Conservation (phyloP, 495 filamentous ascomycete genomes). For the Alectoria sarmentosa region DNA sequence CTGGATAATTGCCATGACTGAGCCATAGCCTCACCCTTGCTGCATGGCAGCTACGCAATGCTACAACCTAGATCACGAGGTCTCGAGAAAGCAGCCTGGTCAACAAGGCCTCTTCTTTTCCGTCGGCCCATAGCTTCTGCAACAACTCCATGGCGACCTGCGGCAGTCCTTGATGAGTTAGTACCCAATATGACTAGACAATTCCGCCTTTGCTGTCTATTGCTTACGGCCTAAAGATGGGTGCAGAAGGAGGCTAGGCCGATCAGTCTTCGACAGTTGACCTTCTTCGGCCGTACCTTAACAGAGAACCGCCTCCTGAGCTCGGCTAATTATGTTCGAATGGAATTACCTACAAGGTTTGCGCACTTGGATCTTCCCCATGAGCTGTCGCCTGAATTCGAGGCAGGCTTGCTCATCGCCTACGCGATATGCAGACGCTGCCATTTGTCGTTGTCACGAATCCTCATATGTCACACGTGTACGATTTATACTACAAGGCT, state of each 20-base stretch:
- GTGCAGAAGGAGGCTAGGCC: constrained; percentile 76
- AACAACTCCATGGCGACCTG: constrained; percentile 68
- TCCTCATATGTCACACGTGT: constrained; percentile 83
- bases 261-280: constrained; percentile 85
- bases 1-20: not conserved
- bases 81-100: constrained; percentile 9
- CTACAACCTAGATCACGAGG: constrained; percentile 17
- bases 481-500: constrained; percentile 92
- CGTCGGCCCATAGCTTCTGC: constrained; percentile 12
- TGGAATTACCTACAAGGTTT: constrained; percentile 67
- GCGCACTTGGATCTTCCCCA: not conserved
- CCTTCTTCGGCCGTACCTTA: constrained; percentile 87
- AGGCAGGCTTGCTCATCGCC: constrained; percentile 74
- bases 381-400: not conserved
- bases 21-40: constrained; percentile 6
- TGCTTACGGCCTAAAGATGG: constrained; percentile 52
- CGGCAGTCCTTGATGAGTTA: constrained; percentile 82
- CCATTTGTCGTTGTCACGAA: constrained; percentile 98
- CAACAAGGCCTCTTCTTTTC: not conserved
- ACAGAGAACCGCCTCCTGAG: constrained; percentile 84
- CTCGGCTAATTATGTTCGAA: constrained; percentile 95
- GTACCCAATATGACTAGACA: constrained; percentile 19
- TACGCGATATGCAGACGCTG: constrained; percentile 94
- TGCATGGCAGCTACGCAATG: constrained; percentile 26
- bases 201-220: not conserved